Conservation (phyloP, 2,329 filamentous ascomycete species). For the Rhynchosporium secalis region DNA sequence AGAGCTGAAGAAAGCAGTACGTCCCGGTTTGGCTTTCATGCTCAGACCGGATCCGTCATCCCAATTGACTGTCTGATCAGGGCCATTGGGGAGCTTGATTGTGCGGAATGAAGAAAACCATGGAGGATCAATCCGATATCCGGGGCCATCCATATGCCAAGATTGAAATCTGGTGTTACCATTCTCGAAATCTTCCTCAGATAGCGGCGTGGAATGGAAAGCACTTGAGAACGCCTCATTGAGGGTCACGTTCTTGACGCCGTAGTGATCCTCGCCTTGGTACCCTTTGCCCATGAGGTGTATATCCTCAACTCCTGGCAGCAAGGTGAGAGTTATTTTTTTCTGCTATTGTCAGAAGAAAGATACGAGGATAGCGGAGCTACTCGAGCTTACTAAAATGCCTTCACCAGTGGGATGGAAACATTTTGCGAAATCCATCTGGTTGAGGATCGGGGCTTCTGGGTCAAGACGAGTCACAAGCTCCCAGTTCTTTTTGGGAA, state of each 20-base stretch:
- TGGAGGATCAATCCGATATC: conserved; percentile 45
- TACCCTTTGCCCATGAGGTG: conserved; percentile 48
- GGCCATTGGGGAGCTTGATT: conserved; percentile 42
- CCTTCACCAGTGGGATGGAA: no score
- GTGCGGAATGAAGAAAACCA: conserved; percentile 47
- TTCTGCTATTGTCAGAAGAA: conserved; percentile 27
- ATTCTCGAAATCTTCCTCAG: conserved; percentile 41
- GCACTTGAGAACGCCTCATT: conserved; percentile 39
- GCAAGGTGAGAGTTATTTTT: conserved; percentile 40
- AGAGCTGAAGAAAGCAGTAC: conserved; percentile 48
- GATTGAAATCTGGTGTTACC: conserved; percentile 49
- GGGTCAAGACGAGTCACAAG: conserved; percentile 48
- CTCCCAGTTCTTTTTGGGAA: conserved; percentile 48
- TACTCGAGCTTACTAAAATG: no score
- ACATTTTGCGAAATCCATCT: conserved; percentile 45
- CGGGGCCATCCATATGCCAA: conserved; percentile 51
- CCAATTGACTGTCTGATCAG: conserved; percentile 44
- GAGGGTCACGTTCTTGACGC: conserved; percentile 43
- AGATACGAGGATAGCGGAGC: no score
- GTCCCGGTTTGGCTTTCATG: conserved; percentile 46
- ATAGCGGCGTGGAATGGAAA: conserved; percentile 42
- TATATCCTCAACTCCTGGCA: conserved; percentile 47
- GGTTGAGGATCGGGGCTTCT: conserved; percentile 44
- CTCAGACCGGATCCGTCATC: conserved; percentile 46
- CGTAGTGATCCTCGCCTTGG: conserved; percentile 48